Conservation (phyloP, 139 green algal species). For the Tetratostichococcus sp. region DNA sequence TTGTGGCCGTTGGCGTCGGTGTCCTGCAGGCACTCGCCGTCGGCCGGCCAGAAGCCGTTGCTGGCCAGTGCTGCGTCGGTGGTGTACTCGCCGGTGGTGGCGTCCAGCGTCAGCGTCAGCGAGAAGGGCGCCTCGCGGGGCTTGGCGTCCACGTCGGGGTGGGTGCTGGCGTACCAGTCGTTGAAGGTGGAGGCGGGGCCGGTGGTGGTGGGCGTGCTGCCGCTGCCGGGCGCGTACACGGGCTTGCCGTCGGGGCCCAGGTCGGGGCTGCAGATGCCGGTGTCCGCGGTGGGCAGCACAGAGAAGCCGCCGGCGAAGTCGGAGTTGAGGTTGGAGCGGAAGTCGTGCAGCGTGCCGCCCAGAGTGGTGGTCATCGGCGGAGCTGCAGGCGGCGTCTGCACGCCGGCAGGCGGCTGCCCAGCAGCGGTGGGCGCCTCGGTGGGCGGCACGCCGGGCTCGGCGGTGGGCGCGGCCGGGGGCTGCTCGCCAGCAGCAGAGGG, state of each 20-base stretch:
- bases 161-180: not conserved
- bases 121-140: not conserved
- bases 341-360: not conserved
- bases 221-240: not conserved
- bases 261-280: not conserved
- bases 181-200: not conserved
- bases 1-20: not conserved
- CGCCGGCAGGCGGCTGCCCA: too few species aligned
- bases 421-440: not conserved
- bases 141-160: not conserved
- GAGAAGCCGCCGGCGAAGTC: not conserved
- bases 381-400: not conserved
- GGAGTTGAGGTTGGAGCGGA: not conserved
- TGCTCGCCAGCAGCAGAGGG: too few species aligned
- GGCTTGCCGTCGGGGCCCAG: not conserved
- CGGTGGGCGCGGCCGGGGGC: too few species aligned
- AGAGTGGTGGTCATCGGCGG: not conserved
- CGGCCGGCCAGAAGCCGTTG: not conserved
- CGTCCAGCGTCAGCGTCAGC: not conserved
- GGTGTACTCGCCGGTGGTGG: not conserved
- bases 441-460: not conserved
- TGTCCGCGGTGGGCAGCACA: not conserved
- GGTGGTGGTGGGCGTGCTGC: not conserved
- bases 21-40: not conserved
- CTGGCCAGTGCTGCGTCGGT: not conserved